These are phyloP conservation scores for Pistacia atlantica DNA, from an alignment of 345 rosid genomes.

Conservation along the genomic window DNA sequence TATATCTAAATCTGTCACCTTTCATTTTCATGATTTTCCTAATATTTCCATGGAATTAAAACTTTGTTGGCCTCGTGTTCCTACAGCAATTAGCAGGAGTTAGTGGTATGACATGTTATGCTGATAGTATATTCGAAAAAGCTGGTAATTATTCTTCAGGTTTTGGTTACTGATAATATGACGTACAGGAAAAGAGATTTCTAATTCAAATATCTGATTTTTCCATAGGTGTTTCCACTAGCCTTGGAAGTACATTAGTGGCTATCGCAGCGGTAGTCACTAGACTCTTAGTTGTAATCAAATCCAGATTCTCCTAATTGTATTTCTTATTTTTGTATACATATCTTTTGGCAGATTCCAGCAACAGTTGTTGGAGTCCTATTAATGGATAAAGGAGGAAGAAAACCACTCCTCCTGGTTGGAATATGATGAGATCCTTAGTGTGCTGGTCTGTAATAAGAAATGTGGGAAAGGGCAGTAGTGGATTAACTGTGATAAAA, in stretches of 20 bases:
- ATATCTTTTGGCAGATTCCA: constrained; percentile 39
- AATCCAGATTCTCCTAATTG: not conserved
- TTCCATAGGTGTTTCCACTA: constrained; percentile 33
- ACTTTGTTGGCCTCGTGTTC: constrained; percentile 55
- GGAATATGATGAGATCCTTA: too few species aligned
- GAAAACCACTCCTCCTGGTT: constrained; percentile 57
- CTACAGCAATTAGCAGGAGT: constrained; percentile 63
- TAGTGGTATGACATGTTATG: constrained; percentile 44
- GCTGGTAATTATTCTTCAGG: constrained; percentile 43
- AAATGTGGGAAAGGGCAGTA: too few species aligned
- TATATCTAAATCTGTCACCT: not conserved
- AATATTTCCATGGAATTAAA: not conserved
- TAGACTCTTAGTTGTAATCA: not conserved
- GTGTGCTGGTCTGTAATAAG: too few species aligned
- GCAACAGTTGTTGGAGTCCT: constrained; percentile 28
- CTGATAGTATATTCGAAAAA: constrained; percentile 43
- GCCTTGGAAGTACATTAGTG: constrained; percentile 31
- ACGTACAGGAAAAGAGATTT: too few species aligned
- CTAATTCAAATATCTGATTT: too few species aligned
- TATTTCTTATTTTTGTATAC: not conserved
- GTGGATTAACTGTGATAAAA: too few species aligned
- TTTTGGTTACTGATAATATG: too few species aligned
- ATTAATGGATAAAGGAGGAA: constrained; percentile 52
- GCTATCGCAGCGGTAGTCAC: constrained; percentile 36
- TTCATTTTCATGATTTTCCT: constrained; percentile 10